Base-by-base conservation (phyloP, 768 basidiomycete genomes). In the Candolleomyces efflorescens region DNA sequence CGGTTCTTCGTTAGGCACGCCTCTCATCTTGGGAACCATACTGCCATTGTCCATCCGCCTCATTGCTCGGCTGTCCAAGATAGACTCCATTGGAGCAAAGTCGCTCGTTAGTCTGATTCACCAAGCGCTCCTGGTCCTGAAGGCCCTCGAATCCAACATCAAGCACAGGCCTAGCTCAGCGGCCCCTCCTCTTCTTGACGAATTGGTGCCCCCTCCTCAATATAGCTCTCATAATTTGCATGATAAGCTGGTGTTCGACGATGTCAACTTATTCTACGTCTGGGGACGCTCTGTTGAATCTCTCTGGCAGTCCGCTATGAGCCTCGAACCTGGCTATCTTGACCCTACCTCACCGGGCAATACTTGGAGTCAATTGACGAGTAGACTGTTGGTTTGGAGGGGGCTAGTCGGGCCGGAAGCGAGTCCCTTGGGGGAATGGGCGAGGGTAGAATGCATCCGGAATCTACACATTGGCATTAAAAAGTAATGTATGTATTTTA, bases 301-400 rank as follows among this genome's bases (percentile, higher is more conserved):
- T 20, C 75, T 92, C 11, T 87, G 86, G 85, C 72, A 74, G 47
- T 75, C 73, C 0, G 65, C 76, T 18, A 85, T 85, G 83, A 60
- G 64, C 1, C 55, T 72, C 5, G 59, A 68, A 11, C 6, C 12
- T 15, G 23, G 1, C 58, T 62, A n/a, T 72, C 65, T 22, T 41
- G 63, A 1, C 46, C 41, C 32, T 48, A 41, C 36, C 15, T 36
- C 32, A 32, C 32, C 32, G 32, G 32, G 5, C 7, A 20, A 39
- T 12, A 67, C 71, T 13, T 88, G 87, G 86, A 78, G 77, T 56
- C 67, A 68, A 17, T 65, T 90, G 58, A 85, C 81, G 2, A 69
- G 70, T 37, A 73, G 85, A 57, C 50, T 89, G 60, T 65, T 90
- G 38, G 54, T 84, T 6, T 87, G 84, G 85, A 75, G 82, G 60